Evolutionary conservation across 2,329 filamentous ascomycete genomes (phyloP), one percentile per base, ranked within the genome.

Genomic region (Alternaria rosae): DNA sequence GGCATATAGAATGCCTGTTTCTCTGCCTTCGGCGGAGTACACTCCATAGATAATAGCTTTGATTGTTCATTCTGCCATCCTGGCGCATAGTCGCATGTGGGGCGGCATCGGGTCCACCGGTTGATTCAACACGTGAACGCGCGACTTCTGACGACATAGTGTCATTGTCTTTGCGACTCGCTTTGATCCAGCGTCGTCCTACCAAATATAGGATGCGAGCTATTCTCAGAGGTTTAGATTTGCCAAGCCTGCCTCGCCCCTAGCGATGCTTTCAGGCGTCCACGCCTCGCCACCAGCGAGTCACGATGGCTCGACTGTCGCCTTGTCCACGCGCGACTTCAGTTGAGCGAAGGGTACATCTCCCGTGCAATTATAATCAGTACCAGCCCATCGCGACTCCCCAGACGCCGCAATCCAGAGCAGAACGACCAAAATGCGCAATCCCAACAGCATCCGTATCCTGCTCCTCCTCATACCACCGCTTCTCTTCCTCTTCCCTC

Each of bases 401-500:
- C 28, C 20, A 6, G 7, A 32, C 9, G 35, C 35, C 13, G 12
- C 7, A 23, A 12, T 32, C 15, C 6, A 26, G 12, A 32, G 54
- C 54, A 10, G 12, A 38, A 21, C 10, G 1, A 35, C 23, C 12
- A 58, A 44, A 12, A 76, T 76, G 75, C 48, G 59, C 54, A 68
- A 67, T 43, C 63, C 63, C 6, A 70, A 68, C 38, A 66, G 68
- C 54, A 59, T 68, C 21, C 73, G 73, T 48, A 50, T 69, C 25
- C 12, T 74, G 20, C 57, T 70, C 28, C 68, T 76, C 23, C 32
- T 75, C 13, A 42, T 64, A 13, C 71, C 74, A 9, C 44, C 69
- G 4, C 50, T 75, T 11, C 57, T 75, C 53, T 51, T 76, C 35
- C 68, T 74, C 32, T 54, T 76, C 54, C 67, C 70, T 8, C 26